phyloP scores from a whole-genome alignment of 1,284 basidiomycete species.

The Cryptococcus sp. region DNA sequence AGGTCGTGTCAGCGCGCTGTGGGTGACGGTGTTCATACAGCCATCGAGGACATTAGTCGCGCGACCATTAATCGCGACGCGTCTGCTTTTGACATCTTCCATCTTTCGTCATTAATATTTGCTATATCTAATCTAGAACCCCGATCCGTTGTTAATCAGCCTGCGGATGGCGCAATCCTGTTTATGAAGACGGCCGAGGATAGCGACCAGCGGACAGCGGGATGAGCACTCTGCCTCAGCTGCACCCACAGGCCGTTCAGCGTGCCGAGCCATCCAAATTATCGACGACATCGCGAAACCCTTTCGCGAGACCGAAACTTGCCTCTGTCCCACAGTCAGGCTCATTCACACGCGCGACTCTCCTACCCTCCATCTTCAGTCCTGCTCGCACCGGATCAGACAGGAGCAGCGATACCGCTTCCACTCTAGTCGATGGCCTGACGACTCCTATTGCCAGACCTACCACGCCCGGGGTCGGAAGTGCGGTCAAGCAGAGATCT shows the following conservation, averaged over 20 bases:
- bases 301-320: constrained; percentile 29
- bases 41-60: background rate
- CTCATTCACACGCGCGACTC: constrained; percentile 31
- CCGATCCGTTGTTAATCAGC: no score
- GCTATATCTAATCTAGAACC: background rate
- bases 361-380: constrained; percentile 12
- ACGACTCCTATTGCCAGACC: constrained; percentile 11
- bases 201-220: no score
- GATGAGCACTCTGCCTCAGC: no score
- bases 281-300: constrained; percentile 20
- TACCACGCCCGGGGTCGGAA: background rate
- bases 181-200: no score
- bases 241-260: no score
- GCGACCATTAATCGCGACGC: background rate
- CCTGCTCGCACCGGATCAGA: background rate
- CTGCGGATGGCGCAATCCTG: no score
- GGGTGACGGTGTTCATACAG: no score
- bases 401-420: background rate
- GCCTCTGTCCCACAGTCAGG: constrained; percentile 2
- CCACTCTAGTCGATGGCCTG: no score
- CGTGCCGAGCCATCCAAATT: no score
- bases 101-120: background rate
- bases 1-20: no score
- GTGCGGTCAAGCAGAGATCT: constrained; percentile 12
- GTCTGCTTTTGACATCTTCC: background rate